Percentiles rank a stretch among this genome's conserved stretches.
phyloP scores from a whole-genome alignment of 768 basidiomycete species.

The Tylopilus sp. region DNA sequence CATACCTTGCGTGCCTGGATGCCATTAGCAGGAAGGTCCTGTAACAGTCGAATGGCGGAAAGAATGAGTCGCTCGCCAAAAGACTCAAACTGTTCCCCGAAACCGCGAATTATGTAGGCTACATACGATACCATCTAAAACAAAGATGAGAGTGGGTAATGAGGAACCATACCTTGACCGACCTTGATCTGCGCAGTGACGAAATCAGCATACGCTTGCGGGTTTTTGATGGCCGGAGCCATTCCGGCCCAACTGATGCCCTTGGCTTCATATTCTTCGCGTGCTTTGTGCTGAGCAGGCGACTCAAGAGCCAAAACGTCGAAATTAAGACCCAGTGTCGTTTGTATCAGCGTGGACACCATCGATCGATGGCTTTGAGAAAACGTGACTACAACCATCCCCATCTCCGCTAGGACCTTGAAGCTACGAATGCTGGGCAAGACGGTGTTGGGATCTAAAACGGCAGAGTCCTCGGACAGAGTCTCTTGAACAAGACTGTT shows the following conservation, averaged over 20 bases:
- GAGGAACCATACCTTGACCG: not conserved
- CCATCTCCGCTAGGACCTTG: slow-evolving; percentile 93
- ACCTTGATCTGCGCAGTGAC: slow-evolving; percentile 91
- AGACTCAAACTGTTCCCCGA: slow-evolving; percentile 58
- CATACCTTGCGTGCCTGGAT: slow-evolving; percentile 76
- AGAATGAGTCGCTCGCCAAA: slow-evolving; percentile 81
- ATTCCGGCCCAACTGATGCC: slow-evolving; percentile 82
- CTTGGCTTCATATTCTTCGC: slow-evolving; percentile 77
- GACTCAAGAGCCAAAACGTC: slow-evolving; percentile 76
- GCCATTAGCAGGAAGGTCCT: slow-evolving; percentile 89
- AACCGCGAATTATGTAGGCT: slow-evolving; percentile 80
- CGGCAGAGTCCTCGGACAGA: slow-evolving; percentile 62
- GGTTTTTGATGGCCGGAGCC: slow-evolving; percentile 70
- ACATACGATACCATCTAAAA: slow-evolving; percentile 84
- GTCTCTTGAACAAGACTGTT: slow-evolving; percentile 67
- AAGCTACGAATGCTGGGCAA: slow-evolving; percentile 81
- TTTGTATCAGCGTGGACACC: slow-evolving; percentile 62
- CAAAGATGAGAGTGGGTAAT: slow-evolving; percentile 4
- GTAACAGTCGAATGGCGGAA: slow-evolving; percentile 79
- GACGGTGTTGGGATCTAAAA: slow-evolving; percentile 53
- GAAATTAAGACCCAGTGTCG: slow-evolving; percentile 74
- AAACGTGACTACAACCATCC: slow-evolving; percentile 86
- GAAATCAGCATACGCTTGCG: slow-evolving; percentile 74
- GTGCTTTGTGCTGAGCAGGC: slow-evolving; percentile 73
- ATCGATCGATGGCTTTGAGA: slow-evolving; percentile 74